phyloP scores from a whole-genome alignment of 345 rosid species.

The Lepidium aucheri region DNA sequence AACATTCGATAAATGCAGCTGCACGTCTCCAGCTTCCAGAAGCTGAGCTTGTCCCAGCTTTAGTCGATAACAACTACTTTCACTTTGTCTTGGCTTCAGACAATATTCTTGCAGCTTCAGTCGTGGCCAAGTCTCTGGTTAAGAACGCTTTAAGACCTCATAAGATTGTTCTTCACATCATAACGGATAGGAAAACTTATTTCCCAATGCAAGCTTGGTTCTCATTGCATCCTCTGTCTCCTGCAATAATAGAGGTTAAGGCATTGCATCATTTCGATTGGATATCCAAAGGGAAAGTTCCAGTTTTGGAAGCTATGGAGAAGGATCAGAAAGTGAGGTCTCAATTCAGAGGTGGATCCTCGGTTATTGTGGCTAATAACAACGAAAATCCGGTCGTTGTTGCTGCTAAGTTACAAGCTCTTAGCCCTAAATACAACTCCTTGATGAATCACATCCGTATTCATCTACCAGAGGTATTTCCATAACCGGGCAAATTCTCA shows the following conservation, averaged over 20 bases:
- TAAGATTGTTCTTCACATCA: constrained; percentile 70
- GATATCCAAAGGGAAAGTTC: constrained; percentile 90
- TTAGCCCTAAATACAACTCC: constrained; percentile 91
- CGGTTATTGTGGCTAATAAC: constrained; percentile 61
- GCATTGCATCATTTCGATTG: constrained; percentile 96
- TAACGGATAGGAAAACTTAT: constrained; percentile 86
- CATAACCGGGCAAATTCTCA: not conserved
- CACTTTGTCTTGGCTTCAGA: constrained; percentile 89
- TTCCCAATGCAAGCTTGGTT: constrained; percentile 99
- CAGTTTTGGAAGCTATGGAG: constrained; percentile 97
- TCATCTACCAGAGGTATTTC: constrained; percentile 79
- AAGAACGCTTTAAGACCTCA: constrained; percentile 55
- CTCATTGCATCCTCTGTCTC: constrained; percentile 69
- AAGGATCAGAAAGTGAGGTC: constrained; percentile 83
- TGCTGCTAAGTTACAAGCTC: constrained; percentile 89
- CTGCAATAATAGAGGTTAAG: constrained; percentile 90
- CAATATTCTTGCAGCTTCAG: constrained; percentile 88
- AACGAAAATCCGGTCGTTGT: constrained; percentile 66
- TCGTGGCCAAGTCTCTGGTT: constrained; percentile 71
- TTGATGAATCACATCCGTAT: constrained; percentile 93
- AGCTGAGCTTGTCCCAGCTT: constrained; percentile 73
- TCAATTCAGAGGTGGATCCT: constrained; percentile 91
- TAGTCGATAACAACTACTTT: constrained; percentile 71
- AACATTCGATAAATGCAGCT: constrained; percentile 83
- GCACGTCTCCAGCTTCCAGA: constrained; percentile 93